Conservation (phyloP, 306 rosid species). For the Trifolium fragiferum region DNA sequence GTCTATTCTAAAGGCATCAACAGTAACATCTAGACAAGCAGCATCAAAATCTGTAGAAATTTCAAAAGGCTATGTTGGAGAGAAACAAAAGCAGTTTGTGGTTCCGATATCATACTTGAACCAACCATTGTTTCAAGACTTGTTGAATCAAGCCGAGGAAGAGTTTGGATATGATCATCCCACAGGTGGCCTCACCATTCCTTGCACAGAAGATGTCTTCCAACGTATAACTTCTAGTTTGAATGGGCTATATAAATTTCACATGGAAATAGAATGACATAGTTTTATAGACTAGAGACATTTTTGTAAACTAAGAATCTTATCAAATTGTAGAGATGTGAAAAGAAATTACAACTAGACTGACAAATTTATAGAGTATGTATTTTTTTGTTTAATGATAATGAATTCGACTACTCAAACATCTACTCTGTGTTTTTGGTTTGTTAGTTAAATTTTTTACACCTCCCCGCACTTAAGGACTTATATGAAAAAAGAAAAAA, state of each 20-base stretch:
- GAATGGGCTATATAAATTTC: neutral
- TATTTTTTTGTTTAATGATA: neutral
- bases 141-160: constrained; percentile 42
- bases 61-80: constrained; percentile 56
- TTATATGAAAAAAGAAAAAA: no score
- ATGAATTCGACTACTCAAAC: constrained; percentile 2
- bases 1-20: neutral
- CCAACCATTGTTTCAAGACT: constrained; percentile 51
- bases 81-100: constrained; percentile 44
- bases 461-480: neutral
- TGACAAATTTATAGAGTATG: neutral
- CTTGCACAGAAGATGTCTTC: constrained; percentile 47
- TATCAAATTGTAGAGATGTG: neutral
- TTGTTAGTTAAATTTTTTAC: neutral
- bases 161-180: constrained; percentile 59
- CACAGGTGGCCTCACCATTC: constrained; percentile 54
- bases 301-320: neutral
- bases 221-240: constrained; percentile 25
- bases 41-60: constrained; percentile 26
- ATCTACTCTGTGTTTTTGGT: neutral
- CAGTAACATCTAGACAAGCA: neutral
- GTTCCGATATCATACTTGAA: constrained; percentile 54
- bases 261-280: neutral
- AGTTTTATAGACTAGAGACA: neutral
- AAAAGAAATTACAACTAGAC: neutral